Evolutionary conservation across 352 stramenopile genomes (phyloP).

Genomic region (Bremia lactucae): DNA sequence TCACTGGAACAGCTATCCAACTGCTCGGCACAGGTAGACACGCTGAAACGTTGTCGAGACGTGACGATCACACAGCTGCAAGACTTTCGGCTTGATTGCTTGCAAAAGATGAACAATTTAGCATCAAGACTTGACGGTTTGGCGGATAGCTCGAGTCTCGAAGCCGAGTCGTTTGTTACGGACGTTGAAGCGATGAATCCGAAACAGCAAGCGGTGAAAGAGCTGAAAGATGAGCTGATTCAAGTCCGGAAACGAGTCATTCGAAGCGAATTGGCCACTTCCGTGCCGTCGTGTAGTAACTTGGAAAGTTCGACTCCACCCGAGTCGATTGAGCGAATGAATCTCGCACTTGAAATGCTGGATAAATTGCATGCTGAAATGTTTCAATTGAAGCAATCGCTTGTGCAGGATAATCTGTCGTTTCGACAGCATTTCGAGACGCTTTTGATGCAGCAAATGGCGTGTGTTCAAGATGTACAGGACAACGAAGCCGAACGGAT

Average conservation of each 20-base stretch:
- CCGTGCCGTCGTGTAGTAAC: not conserved
- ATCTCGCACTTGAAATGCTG: conserved; percentile 33
- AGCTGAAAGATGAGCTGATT: conserved; percentile 16
- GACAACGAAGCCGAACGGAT: conserved; percentile 42
- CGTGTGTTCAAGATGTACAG: conserved; percentile 34
- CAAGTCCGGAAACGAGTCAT: conserved; percentile 10
- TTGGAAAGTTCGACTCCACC: conserved; percentile 2
- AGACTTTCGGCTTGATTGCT: conserved; percentile 32
- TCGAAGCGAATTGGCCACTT: conserved; percentile 1
- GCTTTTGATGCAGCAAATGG: conserved; percentile 39
- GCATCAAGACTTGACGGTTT: conserved; percentile 31
- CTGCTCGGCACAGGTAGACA: conserved; percentile 40
- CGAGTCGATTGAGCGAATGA: conserved; percentile 25
- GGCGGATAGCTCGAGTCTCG: conserved; percentile 9
- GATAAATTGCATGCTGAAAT: conserved; percentile 39
- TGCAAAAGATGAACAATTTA: conserved; percentile 33
- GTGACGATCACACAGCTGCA: conserved; percentile 32
- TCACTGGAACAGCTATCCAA: conserved; percentile 38
- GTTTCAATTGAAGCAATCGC: conserved; percentile 37
- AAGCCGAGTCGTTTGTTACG: conserved; percentile 3
- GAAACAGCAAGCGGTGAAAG: conserved; percentile 16
- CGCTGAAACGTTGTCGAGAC: conserved; percentile 21
- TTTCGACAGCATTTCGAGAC: conserved; percentile 39
- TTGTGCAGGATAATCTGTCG: conserved; percentile 37
- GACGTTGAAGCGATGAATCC: conserved; percentile 6